Percentiles rank a stretch among this genome's conserved stretches.
phyloP scores from a whole-genome alignment of 306 rosid species.

The Corylus americana region DNA sequence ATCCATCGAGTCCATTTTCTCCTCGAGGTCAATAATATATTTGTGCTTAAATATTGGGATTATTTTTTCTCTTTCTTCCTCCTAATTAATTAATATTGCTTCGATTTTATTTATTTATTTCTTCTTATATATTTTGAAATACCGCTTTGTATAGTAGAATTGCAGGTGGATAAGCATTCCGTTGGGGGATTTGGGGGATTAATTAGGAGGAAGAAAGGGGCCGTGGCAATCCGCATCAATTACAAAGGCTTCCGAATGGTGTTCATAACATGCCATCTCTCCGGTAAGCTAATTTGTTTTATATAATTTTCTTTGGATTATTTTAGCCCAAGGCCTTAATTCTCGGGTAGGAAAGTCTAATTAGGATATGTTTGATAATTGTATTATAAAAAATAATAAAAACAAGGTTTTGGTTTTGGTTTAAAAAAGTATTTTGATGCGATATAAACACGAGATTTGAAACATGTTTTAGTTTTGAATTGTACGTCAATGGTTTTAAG shows the following conservation, averaged over 20 bases:
- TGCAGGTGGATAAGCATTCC: slow-evolving; percentile 55
- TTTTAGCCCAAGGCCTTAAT: no score
- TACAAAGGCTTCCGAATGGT: slow-evolving; percentile 64
- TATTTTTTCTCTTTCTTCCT: background rate
- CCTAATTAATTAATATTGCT: background rate
- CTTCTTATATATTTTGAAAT: background rate
- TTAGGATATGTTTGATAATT: no score
- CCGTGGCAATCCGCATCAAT: slow-evolving; percentile 62
- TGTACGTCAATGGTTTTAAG: no score
- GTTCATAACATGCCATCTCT: slow-evolving; percentile 79
- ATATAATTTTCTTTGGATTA: no score
- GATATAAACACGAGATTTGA: no score
- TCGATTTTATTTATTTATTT: no score
- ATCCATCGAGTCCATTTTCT: background rate
- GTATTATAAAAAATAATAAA: no score
- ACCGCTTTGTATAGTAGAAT: slow-evolving; percentile 27
- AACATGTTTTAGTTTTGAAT: no score
- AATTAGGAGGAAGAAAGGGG: slow-evolving; percentile 79
- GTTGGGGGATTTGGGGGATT: slow-evolving; percentile 69
- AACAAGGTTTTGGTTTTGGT: no score
- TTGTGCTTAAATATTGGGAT: background rate
- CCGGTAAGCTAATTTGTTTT: slow-evolving; percentile 36
- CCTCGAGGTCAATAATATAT: no score
- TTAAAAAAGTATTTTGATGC: no score
- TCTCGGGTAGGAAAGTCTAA: no score